Base-by-base conservation (phyloP, 306 rosid genomes). In the Sechiopsis laciniata region DNA sequence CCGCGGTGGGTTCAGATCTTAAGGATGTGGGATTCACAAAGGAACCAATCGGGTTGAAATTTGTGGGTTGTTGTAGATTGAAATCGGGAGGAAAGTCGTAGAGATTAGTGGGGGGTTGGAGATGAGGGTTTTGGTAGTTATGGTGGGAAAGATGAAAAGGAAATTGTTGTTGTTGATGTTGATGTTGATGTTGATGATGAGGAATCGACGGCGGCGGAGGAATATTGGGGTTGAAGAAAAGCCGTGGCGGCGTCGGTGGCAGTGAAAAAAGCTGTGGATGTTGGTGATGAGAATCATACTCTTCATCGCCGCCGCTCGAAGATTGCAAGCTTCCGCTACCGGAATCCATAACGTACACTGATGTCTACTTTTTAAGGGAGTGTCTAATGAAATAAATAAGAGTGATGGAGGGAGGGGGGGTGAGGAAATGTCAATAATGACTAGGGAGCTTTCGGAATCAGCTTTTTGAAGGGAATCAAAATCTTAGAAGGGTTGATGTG, bases 231-330 rank as follows among this genome's bases (percentile, higher is more conserved):
- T 84, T 79, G 78, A 89, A 60, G 63, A 81, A 50, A 50, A 80
- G 51, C 15, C n/a, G n/a, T n/a, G n/a, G n/a, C n/a, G 74, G 59
- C 11, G 46, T 7, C 17, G 84, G 59, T 2, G 59, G 13, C 13
- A 83, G 58, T 4, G 84, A 87, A 66, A 70, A 48, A 16, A 80
- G 76, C 20, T 50, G 76, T 12, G 72, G 53, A 21, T 37, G 54
- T 20, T 73, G 74, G 6, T 59, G 68, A 37, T 83, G 80, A 59
- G 97, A 93, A 79, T 93, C 96, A 42, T 89, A 84, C 64, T 92
- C 96, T 76, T 78, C 86, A 24, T 90, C 98, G 19, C 85, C 98
- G 8, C 91, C 90, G 78, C 98, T 93, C 9, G 98, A 90, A 71
- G 98, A 90, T 50, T 81, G 81, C 78, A 86, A 81, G 68, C 98